phyloP scores from a whole-genome alignment of 2,329 filamentous ascomycete species.

The Colletotrichum somersetense region DNA sequence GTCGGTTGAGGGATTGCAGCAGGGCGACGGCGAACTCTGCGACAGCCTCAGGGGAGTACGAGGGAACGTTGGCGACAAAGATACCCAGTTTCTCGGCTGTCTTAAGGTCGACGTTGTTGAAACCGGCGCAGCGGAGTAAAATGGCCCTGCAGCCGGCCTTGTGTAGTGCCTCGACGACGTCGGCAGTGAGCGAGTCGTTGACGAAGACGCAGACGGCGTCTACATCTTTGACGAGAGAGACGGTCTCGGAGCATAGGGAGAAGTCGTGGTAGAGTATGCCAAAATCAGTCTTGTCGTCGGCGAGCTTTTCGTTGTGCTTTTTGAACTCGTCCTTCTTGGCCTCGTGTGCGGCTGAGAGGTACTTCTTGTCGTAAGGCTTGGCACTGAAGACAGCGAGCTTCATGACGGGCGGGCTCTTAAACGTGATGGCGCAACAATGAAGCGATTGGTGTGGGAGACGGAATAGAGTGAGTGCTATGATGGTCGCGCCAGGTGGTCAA shows the following conservation, averaged over 20 bases:
- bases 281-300: conserved; percentile 52
- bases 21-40: conserved; percentile 78
- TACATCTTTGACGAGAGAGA: conserved; percentile 59
- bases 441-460: not conserved
- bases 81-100: conserved; percentile 67
- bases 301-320: conserved; percentile 49
- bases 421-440: not conserved
- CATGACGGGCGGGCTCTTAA: conserved; percentile 52
- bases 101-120: conserved; percentile 74
- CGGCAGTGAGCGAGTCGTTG: conserved; percentile 69
- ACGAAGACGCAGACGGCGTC: conserved; percentile 76
- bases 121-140: conserved; percentile 76
- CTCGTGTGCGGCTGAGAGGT: conserved; percentile 57
- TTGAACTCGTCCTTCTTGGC: conserved; percentile 29
- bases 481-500: not conserved
- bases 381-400: conserved; percentile 74
- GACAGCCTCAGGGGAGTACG: conserved; percentile 77
- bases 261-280: conserved; percentile 71
- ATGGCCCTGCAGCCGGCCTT: conserved; percentile 66
- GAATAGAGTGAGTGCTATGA: not conserved
- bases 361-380: conserved; percentile 72
- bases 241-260: conserved; percentile 67
- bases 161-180: conserved; percentile 65
- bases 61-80: conserved; percentile 75
- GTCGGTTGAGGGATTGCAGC: conserved; percentile 75